Base-by-base conservation (phyloP, 1,284 basidiomycete genomes). In the Trichosporon coremiiforme region DNA sequence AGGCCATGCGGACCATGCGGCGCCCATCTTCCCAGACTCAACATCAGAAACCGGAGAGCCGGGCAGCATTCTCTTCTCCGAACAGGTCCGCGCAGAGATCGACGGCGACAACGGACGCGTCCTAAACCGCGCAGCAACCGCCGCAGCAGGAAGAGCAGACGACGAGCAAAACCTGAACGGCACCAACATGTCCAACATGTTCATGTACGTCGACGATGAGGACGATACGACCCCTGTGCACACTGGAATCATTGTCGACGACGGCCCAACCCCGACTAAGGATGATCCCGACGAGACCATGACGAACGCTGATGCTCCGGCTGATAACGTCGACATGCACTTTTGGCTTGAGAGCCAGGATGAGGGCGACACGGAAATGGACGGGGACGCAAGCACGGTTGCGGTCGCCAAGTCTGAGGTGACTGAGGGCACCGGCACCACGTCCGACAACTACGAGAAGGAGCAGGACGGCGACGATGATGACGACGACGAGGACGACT, bases 21-120 rank as follows among this genome's bases (percentile, higher is more conserved):
- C 35, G 38, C 29, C 29, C 33, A 70, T 69, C 22, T 71, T 64
- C 57, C 45, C 68, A 41, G 33, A 68, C 29, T 57, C 66, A 17
- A 76, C 75, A 35, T 74, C 71, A 66, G 78, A 78, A 60, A 74
- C 70, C 5, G 75, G 71, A 1, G 74, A 74, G n/a, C 73, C 70
- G 0, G 73, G 68, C 5, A 78, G 77, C 47, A 74, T 80, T 1
- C 71, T 82, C 50, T 82, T 81, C 64, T 82, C 80, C 0, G 80
- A 82, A 60, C 75, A 78, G 67, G 64, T 70, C 2, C 66, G 66
- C 60, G 60, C 64, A 17, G 71, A 72, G 22, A 17, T 68, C 10
- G 67, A 71, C 55, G 36, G 50, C 22, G 50, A 53, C 20, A 45
- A n/a, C 17, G n/a, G 17, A 45, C 41, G 41, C 17, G 41, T n/a